Evolutionary conservation across 1,284 basidiomycete species (phyloP).

Genomic region (Boletus sp.): DNA sequence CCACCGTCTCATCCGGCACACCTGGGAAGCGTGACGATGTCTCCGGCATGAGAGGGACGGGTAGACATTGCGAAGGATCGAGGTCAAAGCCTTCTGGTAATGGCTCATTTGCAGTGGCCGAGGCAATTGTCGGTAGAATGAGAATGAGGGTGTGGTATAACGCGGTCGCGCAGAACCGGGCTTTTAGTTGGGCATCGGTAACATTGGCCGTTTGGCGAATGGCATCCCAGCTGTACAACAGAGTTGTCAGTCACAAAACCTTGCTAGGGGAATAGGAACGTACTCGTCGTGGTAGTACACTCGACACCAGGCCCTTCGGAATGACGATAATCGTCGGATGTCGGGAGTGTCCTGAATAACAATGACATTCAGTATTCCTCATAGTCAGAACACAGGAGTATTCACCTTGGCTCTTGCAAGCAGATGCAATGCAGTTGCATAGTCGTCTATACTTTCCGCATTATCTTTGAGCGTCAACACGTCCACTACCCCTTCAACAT

Average conservation of each 20-base stretch:
- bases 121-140: slow-evolving; percentile 43
- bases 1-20: slow-evolving; percentile 63
- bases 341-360: slow-evolving; percentile 63
- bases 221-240: slow-evolving; percentile 62
- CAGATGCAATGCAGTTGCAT: slow-evolving; percentile 65
- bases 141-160: slow-evolving; percentile 63
- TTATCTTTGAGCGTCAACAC: slow-evolving; percentile 76
- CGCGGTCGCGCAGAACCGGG: slow-evolving; percentile 68
- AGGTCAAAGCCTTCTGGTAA: slow-evolving; percentile 54
- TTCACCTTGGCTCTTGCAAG: slow-evolving; percentile 59
- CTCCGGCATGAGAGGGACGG: slow-evolving; percentile 58
- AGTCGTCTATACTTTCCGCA: slow-evolving; percentile 55
- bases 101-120: slow-evolving; percentile 36
- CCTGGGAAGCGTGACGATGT: slow-evolving; percentile 71
- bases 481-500: slow-evolving; percentile 72
- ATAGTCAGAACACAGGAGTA: slow-evolving; percentile 3
- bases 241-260: slow-evolving; percentile 1
- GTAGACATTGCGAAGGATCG: slow-evolving; percentile 55
- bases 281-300: slow-evolving; percentile 90
- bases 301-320: slow-evolving; percentile 82
- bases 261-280: slow-evolving; percentile 35
- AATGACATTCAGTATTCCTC: slow-evolving; percentile 8
- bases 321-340: slow-evolving; percentile 66
- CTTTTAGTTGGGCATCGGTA: slow-evolving; percentile 71
- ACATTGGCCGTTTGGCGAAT: slow-evolving; percentile 70